Percentiles rank a stretch among this genome's conserved stretches.
Evolutionary conservation across 192 early-diverging fungal species (phyloP).

Genomic region (Umbelopsis sp.): DNA sequence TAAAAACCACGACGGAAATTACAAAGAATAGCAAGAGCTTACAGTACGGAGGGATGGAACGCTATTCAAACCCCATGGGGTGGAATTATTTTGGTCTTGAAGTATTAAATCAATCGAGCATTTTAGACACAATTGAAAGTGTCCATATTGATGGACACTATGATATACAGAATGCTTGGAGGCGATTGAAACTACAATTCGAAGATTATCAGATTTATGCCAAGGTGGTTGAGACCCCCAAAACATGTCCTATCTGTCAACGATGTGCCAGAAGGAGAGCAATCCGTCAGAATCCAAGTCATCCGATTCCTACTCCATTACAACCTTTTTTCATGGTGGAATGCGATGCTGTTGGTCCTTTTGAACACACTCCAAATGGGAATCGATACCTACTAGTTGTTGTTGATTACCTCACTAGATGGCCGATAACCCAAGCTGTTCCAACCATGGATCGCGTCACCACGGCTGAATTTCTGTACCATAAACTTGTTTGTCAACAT

Average conservation of each 20-base stretch:
- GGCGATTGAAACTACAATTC: not conserved
- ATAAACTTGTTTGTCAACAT: too few relatives aligned
- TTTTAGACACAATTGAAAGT: not conserved
- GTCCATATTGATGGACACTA: constrained; percentile 20
- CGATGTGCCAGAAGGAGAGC: not conserved
- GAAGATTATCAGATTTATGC: not conserved
- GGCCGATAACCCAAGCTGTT: too few relatives aligned
- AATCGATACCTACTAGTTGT: constrained; percentile 28
- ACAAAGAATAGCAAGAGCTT: too few relatives aligned
- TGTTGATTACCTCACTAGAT: constrained; percentile 30
- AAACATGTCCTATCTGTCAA: constrained; percentile 19
- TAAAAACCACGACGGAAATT: too few relatives aligned
- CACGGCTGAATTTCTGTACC: too few relatives aligned
- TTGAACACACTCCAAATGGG: not conserved
- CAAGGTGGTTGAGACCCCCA: not conserved
- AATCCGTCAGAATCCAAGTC: not conserved
- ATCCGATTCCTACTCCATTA: constrained; percentile 5
- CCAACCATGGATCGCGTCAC: too few relatives aligned
- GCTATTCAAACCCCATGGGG: too few relatives aligned
- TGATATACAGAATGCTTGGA: constrained; percentile 12
- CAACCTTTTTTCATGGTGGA: constrained; percentile 18
- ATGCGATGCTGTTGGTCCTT: constrained; percentile 12
- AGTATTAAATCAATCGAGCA: too few relatives aligned
- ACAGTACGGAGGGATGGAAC: too few relatives aligned
- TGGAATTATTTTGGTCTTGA: too few relatives aligned